Conservation (phyloP, 805 yeast genomes). For the Metschnikowia sp. region DNA sequence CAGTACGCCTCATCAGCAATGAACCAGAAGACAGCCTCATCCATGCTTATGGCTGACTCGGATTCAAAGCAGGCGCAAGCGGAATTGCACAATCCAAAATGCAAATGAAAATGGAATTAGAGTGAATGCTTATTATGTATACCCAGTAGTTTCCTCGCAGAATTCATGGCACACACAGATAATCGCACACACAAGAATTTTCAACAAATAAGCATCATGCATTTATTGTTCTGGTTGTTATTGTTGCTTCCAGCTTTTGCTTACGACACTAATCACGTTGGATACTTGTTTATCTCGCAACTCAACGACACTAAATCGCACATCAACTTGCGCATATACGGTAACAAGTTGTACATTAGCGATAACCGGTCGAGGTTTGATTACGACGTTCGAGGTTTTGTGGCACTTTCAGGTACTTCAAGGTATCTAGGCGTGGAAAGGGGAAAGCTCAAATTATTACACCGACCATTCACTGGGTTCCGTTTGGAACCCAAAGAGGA, state of each 20-base stretch:
- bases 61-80: too few species aligned
- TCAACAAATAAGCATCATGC: not conserved
- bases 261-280: constrained; percentile 1
- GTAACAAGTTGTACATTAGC: constrained; percentile 1
- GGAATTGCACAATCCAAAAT: too few species aligned
- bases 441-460: not conserved
- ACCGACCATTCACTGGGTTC: constrained; percentile 1
- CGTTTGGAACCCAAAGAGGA: not conserved
- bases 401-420: not conserved
- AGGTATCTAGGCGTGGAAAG: not conserved
- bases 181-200: too few species aligned
- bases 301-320: not conserved
- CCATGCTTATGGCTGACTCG: too few species aligned
- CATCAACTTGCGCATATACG: not conserved
- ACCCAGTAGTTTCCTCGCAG: too few species aligned
- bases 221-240: not conserved
- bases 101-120: too few species aligned
- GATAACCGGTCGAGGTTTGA: not conserved
- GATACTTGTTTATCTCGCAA: not conserved
- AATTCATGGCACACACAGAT: too few species aligned
- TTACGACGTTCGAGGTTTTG: constrained; percentile 3
- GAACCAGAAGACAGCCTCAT: too few species aligned
- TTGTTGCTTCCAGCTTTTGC: not conserved
- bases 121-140: too few species aligned
- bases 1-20: too few species aligned